Evolutionary conservation across 805 yeast genomes (phyloP), one percentile per base, ranked within the genome.

Genomic region (Candida arabinofermentans): DNA sequence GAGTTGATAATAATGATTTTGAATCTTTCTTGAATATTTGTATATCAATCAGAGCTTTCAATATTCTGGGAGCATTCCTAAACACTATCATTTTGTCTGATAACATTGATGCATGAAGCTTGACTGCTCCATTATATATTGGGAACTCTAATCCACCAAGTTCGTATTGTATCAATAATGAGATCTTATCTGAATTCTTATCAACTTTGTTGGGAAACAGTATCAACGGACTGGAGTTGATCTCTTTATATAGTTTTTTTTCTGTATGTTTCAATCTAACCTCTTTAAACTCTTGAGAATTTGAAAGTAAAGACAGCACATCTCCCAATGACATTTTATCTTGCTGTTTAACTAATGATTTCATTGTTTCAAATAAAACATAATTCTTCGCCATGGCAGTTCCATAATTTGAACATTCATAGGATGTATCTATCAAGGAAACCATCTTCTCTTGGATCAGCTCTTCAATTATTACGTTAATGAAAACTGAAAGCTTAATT

Each of bases 141-240:
- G 81, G 81, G 39, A 57, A 71, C 22, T 71, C 77, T 4, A 70
- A 36, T 0, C 78, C 77, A 1, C 80, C 75, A 8, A 77, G 58
- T 39, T 75, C 80, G 51, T 64, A 71, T 46, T 77, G 81, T 8
- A 74, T 55, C 8, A 74, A 19, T 7, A 76, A 47, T 3, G 62
- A 65, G 0, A 72, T 58, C 43, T 76, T 76, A 9, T 72, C 71
- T 21, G 39, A 40, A 6, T 51, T 46, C 7, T 47, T 49, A 17
- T 58, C 59, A 21, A 63, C 41, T 14, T 62, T 60, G 2, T 56
- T 55, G 2, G 74, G 71, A 46, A 45, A 72, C 42, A 58, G 65
- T 1, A 72, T 44, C 1, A 65, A 48, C 0, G 71, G 70, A 0
- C 70, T 66, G 1, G 44, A 31, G 41, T 72, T 72, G 3, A 77